Evolutionary conservation across 2,329 filamentous ascomycete species (phyloP), one percentile per base, ranked within the genome.

Genomic region (Verticillium albo-atrum): DNA sequence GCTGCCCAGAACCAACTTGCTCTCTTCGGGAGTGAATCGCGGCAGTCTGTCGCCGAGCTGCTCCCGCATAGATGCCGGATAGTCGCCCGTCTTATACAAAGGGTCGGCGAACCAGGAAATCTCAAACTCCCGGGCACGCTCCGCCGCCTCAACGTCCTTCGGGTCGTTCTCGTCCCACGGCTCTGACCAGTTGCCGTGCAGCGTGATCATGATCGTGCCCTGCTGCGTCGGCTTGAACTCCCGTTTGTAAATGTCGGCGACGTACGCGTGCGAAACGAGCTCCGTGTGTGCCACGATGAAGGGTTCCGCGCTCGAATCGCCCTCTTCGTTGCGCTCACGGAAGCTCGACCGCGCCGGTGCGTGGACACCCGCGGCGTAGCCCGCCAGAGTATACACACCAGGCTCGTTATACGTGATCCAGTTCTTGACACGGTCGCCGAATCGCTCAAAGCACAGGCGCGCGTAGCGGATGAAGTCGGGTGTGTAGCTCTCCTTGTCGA

Each of bases 331-430:
- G 66, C 89, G 92, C 6, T 88, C 91, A 69, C 85, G 88, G 20
- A 77, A 26, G 82, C 61, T 87, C 83, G 64, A 89, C 86, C 59
- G 83, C 75, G 92, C 92, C 1, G 92, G 92, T 12, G 92, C 92
- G 70, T 93, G 92, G 63, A 86, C 78, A 28, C 92, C 92, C 50
- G 83, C 86, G 69, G 82, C 89, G 75, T 94, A 95, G 35, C 91
- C 91, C 47, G 95, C 82, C 62, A 95, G 88, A 57, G 89, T 86
- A 64, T 86, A 90, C 75, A 91, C 96, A 86, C 90, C 95, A 3
- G 92, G 92, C 78, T 96, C 91, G 72, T 95, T 95, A 77, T 94
- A 92, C 26, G 91, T 95, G 73, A 93, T 91, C 92, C 92, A 96
- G 75, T 91, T 82, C 79, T 92, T 91, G 68, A 92, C 91, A 35